phyloP scores from a whole-genome alignment of 2,329 filamentous ascomycete genomes.

The Venturia asperata region DNA sequence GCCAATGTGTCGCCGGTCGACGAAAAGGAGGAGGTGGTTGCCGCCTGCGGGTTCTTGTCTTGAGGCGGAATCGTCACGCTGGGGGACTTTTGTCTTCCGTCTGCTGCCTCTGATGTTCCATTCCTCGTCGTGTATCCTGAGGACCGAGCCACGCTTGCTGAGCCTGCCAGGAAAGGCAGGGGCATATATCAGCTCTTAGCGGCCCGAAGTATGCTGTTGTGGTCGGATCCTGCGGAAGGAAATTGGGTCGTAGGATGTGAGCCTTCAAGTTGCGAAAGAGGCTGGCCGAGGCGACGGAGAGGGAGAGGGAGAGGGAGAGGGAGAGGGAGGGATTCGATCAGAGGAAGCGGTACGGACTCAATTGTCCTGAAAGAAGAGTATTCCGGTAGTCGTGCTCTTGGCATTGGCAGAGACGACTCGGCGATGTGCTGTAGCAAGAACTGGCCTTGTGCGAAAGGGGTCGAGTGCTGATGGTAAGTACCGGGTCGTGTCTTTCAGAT shows the following conservation, averaged over 20 bases:
- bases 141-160: constrained; percentile 5
- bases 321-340: neutral
- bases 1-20: neutral
- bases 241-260: neutral
- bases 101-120: neutral
- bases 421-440: neutral
- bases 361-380: neutral
- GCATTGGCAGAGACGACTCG: neutral
- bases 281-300: neutral
- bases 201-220: neutral
- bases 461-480: neutral
- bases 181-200: neutral
- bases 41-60: neutral
- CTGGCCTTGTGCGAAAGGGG: neutral
- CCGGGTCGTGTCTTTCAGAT: no score
- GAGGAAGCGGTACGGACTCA: neutral
- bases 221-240: neutral
- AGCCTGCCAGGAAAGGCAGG: neutral
- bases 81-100: neutral
- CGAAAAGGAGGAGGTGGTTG: constrained; percentile 2
- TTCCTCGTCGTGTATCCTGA: neutral
- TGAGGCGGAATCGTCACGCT: constrained; percentile 1
- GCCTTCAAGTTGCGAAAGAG: neutral
- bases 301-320: neutral
- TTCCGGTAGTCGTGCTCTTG: neutral